Evolutionary conservation across 73 alveolate species (phyloP).

Genomic region (Paramecium sonneborni): DNA sequence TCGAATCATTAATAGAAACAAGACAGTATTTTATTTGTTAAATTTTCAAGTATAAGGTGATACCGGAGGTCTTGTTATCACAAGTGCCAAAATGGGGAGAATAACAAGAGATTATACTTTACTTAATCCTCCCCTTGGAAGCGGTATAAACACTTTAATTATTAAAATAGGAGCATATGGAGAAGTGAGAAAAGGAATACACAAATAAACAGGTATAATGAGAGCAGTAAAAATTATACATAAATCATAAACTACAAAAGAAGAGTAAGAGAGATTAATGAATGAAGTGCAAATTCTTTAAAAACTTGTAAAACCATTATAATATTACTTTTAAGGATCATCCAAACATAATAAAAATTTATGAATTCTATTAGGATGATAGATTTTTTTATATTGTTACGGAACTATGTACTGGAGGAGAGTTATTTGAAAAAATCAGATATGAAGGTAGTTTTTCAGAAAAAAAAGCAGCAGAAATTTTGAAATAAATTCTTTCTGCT

Average conservation of each 20-base stretch:
- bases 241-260: not conserved
- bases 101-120: constrained; percentile 49
- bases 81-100: constrained; percentile 21
- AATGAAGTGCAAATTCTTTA: constrained; percentile 17
- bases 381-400: constrained; percentile 87
- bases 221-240: constrained; percentile 73
- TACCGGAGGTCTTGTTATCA: not conserved
- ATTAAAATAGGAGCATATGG: constrained; percentile 72
- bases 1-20: not conserved
- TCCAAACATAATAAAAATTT: constrained; percentile 93
- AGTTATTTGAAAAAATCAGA: constrained; percentile 89
- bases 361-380: constrained; percentile 92
- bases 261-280: not conserved
- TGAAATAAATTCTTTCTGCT: constrained; percentile 89
- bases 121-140: constrained; percentile 50
- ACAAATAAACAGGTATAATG: constrained; percentile 70
- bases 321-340: constrained; percentile 71
- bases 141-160: not conserved
- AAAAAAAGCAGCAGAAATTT: constrained; percentile 82
- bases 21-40: not conserved
- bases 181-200: constrained; percentile 77
- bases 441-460: constrained; percentile 88
- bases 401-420: constrained; percentile 95
- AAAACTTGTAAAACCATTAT: not conserved
- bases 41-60: not conserved